These are phyloP conservation scores for Talaromyces proteolyticus DNA, from an alignment of 495 filamentous ascomycete genomes.

Conservation along the genomic window DNA sequence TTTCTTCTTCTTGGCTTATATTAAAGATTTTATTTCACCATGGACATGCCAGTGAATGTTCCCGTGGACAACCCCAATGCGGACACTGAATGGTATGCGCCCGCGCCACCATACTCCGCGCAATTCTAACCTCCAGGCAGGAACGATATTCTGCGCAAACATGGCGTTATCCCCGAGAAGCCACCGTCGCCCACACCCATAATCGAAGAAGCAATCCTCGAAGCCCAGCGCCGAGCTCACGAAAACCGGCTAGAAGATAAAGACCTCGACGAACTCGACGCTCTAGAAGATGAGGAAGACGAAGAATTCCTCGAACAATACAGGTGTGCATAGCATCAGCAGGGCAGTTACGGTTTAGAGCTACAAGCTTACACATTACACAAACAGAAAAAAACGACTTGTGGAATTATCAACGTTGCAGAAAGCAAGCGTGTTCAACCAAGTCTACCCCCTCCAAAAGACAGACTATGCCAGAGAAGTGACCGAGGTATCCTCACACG, in stretches of 20 bases:
- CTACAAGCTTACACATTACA: neutral
- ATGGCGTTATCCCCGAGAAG: constrained; percentile 93
- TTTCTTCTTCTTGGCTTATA: neutral
- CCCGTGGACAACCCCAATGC: constrained; percentile 93
- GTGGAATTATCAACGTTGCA: constrained; percentile 70
- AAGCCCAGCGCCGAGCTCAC: constrained; percentile 72
- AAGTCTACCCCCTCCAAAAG: constrained; percentile 90
- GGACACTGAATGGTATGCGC: constrained; percentile 88
- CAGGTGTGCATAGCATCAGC: constrained; percentile 36
- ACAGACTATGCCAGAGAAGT: constrained; percentile 87
- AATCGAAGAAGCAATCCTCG: constrained; percentile 89
- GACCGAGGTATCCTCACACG: constrained; percentile 76
- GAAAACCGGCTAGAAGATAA: constrained; percentile 92
- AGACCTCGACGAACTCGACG: constrained; percentile 86
- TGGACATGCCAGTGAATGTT: constrained; percentile 75
- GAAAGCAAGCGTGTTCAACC: constrained; percentile 71
- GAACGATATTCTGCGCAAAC: constrained; percentile 98
- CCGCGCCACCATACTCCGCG: neutral
- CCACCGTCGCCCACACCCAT: constrained; percentile 88
- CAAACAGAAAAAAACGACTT: constrained; percentile 67
- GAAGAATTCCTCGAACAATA: constrained; percentile 86
- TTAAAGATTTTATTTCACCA: constrained; percentile 26
- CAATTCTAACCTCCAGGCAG: constrained; percentile 35
- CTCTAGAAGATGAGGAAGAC: constrained; percentile 91
- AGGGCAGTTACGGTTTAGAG: neutral